Conservation (phyloP, 495 filamentous ascomycete species). For the Trichoderma erinaceum region DNA sequence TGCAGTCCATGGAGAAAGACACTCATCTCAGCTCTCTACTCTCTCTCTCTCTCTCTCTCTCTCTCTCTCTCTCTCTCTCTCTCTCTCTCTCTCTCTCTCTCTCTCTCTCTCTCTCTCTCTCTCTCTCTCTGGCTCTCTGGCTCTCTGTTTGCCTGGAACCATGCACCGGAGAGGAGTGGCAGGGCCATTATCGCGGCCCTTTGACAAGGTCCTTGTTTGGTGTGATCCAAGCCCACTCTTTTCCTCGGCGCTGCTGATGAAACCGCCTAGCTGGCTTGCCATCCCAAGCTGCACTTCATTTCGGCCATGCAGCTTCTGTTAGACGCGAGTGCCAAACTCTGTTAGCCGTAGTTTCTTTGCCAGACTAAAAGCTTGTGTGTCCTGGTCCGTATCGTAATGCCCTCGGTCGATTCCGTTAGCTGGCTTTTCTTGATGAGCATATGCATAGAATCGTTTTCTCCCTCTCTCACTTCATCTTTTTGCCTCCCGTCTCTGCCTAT, state of each 20-base stretch:
- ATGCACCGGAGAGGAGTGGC: not conserved
- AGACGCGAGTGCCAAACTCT: constrained; percentile 1
- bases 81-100: no score
- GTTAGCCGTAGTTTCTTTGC: not conserved
- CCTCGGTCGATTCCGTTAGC: no score
- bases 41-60: no score
- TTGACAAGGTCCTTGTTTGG: not conserved
- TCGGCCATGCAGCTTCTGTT: constrained; percentile 10
- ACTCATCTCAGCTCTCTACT: no score
- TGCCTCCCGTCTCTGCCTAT: not conserved
- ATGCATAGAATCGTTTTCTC: not conserved
- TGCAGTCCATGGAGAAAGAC: no score
- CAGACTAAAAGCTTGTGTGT: constrained; percentile 11
- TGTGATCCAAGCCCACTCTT: not conserved
- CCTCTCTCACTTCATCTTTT: no score
- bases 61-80: no score
- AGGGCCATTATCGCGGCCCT: not conserved
- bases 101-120: no score
- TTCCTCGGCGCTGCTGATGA: constrained; percentile 10
- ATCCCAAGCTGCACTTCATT: constrained; percentile 14
- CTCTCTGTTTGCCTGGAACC: no score
- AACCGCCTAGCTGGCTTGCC: not conserved
- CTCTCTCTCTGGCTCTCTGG: no score
- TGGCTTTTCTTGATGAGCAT: no score
- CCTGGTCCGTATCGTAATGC: no score